Percentiles rank a stretch among this genome's conserved stretches.
phyloP scores from a whole-genome alignment of 129 eudicot species.

The Silybum marianum region DNA sequence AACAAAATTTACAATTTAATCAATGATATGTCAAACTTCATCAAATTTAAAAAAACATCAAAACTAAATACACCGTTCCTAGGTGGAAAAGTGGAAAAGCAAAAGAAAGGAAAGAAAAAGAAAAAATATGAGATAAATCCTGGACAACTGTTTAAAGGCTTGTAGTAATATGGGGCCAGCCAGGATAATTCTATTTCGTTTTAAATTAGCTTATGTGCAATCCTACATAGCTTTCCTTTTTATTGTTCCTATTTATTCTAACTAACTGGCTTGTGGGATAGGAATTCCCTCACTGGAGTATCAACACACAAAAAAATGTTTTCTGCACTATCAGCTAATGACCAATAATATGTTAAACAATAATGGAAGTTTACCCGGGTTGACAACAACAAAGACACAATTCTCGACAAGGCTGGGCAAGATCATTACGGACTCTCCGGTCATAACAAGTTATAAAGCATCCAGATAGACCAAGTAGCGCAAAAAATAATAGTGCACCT shows the following conservation, averaged over 20 bases:
- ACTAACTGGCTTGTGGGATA: background rate
- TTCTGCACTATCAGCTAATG: background rate
- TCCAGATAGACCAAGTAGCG: conserved; percentile 89
- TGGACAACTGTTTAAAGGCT: too few relatives aligned
- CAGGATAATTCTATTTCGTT: background rate
- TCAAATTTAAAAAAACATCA: background rate
- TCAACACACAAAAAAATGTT: background rate
- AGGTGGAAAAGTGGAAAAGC: background rate
- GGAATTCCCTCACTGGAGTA: background rate
- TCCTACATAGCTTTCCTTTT: background rate
- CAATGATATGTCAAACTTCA: background rate
- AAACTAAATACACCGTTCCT: background rate
- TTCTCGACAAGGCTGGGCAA: conserved; percentile 98
- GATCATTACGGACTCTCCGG: conserved; percentile 93
- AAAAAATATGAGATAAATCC: background rate
- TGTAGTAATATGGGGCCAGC: background rate
- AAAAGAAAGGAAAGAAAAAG: background rate
- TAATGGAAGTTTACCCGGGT: conserved; percentile 63
- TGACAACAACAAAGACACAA: conserved; percentile 97
- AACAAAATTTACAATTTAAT: background rate
- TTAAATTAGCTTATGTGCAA: background rate
- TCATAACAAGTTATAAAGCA: conserved; percentile 97
- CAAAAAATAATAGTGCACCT: conserved; percentile 94
- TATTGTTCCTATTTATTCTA: background rate
- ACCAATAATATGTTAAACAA: background rate